Conservation (phyloP, 2,329 filamentous ascomycete species). For the Alternaria infectoria region DNA sequence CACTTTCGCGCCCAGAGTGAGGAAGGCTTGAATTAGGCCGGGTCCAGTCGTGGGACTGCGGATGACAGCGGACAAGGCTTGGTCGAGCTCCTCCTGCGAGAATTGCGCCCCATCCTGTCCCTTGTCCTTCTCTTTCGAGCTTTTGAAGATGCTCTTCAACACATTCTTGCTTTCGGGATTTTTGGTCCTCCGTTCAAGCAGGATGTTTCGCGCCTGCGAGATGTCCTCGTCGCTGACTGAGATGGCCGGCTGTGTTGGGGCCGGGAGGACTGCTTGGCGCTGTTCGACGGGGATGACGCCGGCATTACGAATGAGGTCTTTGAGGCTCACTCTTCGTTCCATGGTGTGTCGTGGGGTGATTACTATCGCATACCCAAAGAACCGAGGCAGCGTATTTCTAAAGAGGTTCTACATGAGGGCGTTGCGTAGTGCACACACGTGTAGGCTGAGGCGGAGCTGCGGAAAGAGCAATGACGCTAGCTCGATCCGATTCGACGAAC, state of each 20-base stretch:
- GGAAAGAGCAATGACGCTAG: slow-evolving; percentile 8
- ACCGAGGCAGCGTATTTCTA: slow-evolving; percentile 1
- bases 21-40: slow-evolving; percentile 43
- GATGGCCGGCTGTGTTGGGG: slow-evolving; percentile 38
- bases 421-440: slow-evolving; percentile 22
- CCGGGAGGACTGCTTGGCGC: slow-evolving; percentile 38
- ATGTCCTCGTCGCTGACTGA: slow-evolving; percentile 42
- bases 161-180: slow-evolving; percentile 39
- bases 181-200: slow-evolving; percentile 39
- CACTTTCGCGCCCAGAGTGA: slow-evolving; percentile 44
- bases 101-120: slow-evolving; percentile 36
- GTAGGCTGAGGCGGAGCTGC: slow-evolving; percentile 22
- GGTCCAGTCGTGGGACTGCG: slow-evolving; percentile 36
- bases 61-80: slow-evolving; percentile 42
- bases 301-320: slow-evolving; percentile 37
- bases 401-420: neutral
- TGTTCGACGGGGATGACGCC: slow-evolving; percentile 35
- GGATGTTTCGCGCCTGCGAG: slow-evolving; percentile 35
- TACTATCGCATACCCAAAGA: slow-evolving; percentile 4
- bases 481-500: slow-evolving; percentile 10
- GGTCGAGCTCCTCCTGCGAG: slow-evolving; percentile 45
- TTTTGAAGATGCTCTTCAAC: slow-evolving; percentile 45
- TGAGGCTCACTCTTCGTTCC: slow-evolving; percentile 36
- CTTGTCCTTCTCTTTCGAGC: slow-evolving; percentile 45
- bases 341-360: slow-evolving; percentile 18